These are phyloP conservation scores for Cadophora gregata DNA, from an alignment of 2,329 filamentous ascomycete species.

Conservation along the genomic window DNA sequence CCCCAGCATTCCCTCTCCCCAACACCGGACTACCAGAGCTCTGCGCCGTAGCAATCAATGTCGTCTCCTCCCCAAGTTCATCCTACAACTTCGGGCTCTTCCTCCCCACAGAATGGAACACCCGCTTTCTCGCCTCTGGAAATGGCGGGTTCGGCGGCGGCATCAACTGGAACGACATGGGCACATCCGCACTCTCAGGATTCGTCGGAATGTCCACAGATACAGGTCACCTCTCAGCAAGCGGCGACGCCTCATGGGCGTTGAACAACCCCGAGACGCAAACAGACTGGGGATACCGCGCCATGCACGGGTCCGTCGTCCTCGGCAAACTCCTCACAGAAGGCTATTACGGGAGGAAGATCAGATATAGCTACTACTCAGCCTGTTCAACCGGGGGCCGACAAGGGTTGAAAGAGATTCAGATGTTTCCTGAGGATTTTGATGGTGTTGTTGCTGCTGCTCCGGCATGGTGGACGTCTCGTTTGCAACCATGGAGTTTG, in stretches of 20 bases:
- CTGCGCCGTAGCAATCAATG: conserved; percentile 48
- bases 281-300: conserved; percentile 13
- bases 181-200: conserved; percentile 42
- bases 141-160: conserved; percentile 54
- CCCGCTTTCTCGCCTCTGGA: conserved; percentile 48
- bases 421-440: conserved; percentile 54
- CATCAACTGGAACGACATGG: conserved; percentile 55
- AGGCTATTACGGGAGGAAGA: conserved; percentile 22
- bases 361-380: conserved; percentile 50
- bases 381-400: conserved; percentile 56
- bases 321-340: conserved; percentile 24
- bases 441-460: conserved; percentile 54
- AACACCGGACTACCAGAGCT: conserved; percentile 47
- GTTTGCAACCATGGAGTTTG: conserved; percentile 17
- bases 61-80: conserved; percentile 44
- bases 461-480: conserved; percentile 35
- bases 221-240: conserved; percentile 50
- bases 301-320: conserved; percentile 20
- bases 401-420: conserved; percentile 52
- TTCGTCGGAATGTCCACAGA: conserved; percentile 51
- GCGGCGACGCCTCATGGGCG: conserved; percentile 47
- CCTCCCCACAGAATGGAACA: conserved; percentile 45
- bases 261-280: conserved; percentile 15
- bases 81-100: conserved; percentile 49
- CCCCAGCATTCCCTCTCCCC: conserved; percentile 43